Evolutionary conservation across 441 rosid species (phyloP).

Genomic region (Syzygium malaccense): DNA sequence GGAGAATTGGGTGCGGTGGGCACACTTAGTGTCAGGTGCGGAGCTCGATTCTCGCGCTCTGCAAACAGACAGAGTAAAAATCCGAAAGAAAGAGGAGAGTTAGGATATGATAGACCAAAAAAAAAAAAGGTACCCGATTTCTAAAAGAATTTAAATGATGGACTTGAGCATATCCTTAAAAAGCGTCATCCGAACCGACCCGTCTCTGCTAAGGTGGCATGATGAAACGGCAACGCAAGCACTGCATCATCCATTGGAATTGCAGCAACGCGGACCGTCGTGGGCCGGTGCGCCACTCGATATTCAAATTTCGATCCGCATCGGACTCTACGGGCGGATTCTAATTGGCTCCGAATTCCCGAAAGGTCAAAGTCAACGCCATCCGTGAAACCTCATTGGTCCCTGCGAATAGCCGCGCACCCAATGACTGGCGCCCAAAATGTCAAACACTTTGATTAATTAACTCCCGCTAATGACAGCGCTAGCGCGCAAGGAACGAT

Average conservation of each 20-base stretch:
- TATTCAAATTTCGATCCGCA: not conserved
- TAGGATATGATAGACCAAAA: not conserved
- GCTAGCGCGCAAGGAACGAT: not conserved
- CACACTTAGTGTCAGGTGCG: fast-evolving
- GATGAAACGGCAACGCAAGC: not conserved
- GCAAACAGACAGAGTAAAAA: fast-evolving
- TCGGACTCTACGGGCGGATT: not conserved
- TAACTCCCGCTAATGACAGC: not conserved
- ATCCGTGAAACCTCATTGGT: not conserved
- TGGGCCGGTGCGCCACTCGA: not conserved
- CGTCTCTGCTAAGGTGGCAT: too few relatives aligned
- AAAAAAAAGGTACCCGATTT: not conserved
- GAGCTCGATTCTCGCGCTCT: fast-evolving
- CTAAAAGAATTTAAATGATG: too few relatives aligned
- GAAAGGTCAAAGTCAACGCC: not conserved
- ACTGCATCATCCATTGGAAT: not conserved
- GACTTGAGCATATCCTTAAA: too few relatives aligned
- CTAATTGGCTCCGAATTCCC: too few relatives aligned
- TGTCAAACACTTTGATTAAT: not conserved
- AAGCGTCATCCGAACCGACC: too few relatives aligned
- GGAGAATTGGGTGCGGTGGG: not conserved
- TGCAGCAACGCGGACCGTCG: not conserved
- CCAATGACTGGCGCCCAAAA: not conserved
- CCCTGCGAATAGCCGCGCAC: not conserved
- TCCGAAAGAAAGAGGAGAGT: fast-evolving